Evolutionary conservation across 2,329 filamentous ascomycete genomes (phyloP).

Genomic region (Thelonectria rubi): DNA sequence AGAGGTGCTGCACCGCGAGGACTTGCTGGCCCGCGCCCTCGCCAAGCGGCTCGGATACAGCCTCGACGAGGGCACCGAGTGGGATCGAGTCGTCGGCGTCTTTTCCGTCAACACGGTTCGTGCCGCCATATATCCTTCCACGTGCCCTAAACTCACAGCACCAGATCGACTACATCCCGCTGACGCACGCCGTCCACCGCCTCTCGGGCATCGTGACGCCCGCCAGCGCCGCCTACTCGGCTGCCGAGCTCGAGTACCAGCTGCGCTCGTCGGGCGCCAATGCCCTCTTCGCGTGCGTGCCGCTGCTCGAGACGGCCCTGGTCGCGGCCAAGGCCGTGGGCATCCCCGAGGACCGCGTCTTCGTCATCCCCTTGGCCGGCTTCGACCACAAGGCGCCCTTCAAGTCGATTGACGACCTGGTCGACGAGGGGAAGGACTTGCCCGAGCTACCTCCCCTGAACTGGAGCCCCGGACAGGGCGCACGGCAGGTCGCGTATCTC

Average conservation of each 20-base stretch:
- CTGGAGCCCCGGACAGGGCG: constrained; percentile 72
- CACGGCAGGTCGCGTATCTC: constrained; percentile 75
- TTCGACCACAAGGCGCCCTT: constrained; percentile 60
- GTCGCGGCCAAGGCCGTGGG: constrained; percentile 70
- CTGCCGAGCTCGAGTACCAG: constrained; percentile 75
- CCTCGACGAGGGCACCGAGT: constrained; percentile 76
- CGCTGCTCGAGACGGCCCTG: constrained; percentile 71
- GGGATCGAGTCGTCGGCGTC: constrained; percentile 81
- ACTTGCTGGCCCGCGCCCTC: constrained; percentile 73
- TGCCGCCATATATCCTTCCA: constrained; percentile 11
- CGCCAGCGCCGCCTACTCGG: constrained; percentile 79
- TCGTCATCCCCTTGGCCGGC: constrained; percentile 74
- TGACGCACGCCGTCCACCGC: constrained; percentile 78
- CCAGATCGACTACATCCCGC: constrained; percentile 77
- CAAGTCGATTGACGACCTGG: constrained; percentile 72
- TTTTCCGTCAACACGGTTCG: constrained; percentile 83
- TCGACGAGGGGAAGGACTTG: constrained; percentile 66
- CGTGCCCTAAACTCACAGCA: background rate
- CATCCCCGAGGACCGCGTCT: constrained; percentile 71
- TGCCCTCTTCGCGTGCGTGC: constrained; percentile 75
- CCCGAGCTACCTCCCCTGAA: constrained; percentile 63
- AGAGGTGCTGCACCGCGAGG: constrained; percentile 72
- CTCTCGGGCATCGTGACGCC: constrained; percentile 78
- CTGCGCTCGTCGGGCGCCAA: constrained; percentile 74
- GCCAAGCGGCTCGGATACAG: constrained; percentile 76